Base-by-base conservation (phyloP, 805 yeast species). In the Scheffersomyces coipomensis region DNA sequence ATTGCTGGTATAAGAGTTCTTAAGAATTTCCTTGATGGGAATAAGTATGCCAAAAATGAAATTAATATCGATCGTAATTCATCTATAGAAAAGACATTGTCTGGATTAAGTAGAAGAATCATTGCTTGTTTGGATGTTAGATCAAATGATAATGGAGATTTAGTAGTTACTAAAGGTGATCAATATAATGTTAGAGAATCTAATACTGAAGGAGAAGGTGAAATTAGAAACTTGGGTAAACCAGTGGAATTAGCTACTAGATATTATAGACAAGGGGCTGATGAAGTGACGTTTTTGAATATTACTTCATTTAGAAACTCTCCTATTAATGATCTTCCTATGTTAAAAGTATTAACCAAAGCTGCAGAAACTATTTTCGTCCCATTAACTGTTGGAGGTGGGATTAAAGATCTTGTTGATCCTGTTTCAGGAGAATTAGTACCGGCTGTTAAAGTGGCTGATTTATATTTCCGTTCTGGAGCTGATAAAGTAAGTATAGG, bases 401-500 rank as follows among this genome's bases (percentile, higher is more conserved):
- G 99, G 34, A 93, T 93, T 47, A 82, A 87, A 49, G 98, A 91
- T 58, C 79, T 88, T 48, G 76, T 78, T 19, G 98, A 93, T 50
- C 95, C 96, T 1, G 87, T 78, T 47, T 52, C 71, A 5, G 95
- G 95, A 23, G 80, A 85, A 6, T 52, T 62, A 7, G 79, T 88
- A 11, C 82, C 97, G 5, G 98, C 98, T 0, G 75, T 85, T 25
- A 85, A 89, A 36, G 96, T 93, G 21, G 99, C 99, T 0, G 78
- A 87, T 27, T 68, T 89, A 48, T 93, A 93, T 59, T 93, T 93
- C 74, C 76, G 88, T 45, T 87, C 98, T 0, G 99, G 99, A 45
- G 99, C 99, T 12, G 99, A 93, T 64, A 93, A 93, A 59, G 95
- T 93, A 5, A 87, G 96, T 33, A 93, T 93, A 56, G 99, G 99